Base-by-base conservation (phyloP, 2,329 filamentous ascomycete species). In the Lachnellula arida region DNA sequence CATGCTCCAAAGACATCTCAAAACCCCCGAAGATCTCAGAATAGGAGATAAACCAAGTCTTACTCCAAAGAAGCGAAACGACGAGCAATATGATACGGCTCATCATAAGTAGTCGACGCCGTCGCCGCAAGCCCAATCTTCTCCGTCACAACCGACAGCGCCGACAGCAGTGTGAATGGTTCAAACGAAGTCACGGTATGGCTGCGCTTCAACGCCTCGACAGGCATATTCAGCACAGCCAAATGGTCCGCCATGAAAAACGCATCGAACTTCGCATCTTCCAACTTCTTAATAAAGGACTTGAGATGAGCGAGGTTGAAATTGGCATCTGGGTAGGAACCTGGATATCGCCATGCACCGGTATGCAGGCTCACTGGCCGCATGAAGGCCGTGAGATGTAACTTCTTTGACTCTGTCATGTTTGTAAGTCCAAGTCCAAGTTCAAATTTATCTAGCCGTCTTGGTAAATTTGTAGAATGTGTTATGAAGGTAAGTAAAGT, bases 181-280 rank as follows among this genome's bases (percentile, higher is more conserved):
- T 88, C 85, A 57, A 86, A 86, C 8, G 87, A 82, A 0, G 85
- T 85, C 78, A 81, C 77, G 0, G 80, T 83, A 52, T 83, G 80
- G 57, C 78, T 81, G 32, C 80, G 76, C 60, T 79, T 79, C 11
- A 83, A 71, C 1, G 80, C 80, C 54, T 82, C 81, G 1, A 78
- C 66, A 0, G 79, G 79, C 80, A 81, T 81, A 58, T 81, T 81
- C 44, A 81, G 63, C 2, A 81, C 78, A 3, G 77, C 78, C 3
- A 88, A 74, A 0, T 85, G 82, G 65, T 86, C 84, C 0, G 84
- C 84, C 54, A 86, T 83, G 67, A 86, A 86, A 42, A 86, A 83
- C 6, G 81, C 82, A 55, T 86, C 81, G 58, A 86, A 84, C 49
- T 84, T 82, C 40, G 79, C 82, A 0, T 74, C 72, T 63, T 86